Conservation (phyloP, 2,329 filamentous ascomycete species). For the Cytospora paraplurivora region DNA sequence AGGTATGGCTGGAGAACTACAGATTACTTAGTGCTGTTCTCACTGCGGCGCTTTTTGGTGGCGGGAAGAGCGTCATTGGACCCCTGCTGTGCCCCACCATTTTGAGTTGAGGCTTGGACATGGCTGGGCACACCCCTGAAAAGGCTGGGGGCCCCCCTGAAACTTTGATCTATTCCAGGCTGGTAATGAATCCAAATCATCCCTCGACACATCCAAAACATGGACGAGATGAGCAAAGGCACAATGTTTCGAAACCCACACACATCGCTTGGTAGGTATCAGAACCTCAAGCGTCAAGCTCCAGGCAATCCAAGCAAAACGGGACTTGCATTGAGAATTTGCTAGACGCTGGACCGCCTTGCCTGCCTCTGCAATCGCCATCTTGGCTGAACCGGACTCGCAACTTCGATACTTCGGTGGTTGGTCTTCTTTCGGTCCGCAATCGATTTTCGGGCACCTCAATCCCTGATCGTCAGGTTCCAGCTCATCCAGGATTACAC, state of each 20-base stretch:
- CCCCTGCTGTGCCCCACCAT: constrained; percentile 20
- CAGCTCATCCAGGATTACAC: background rate
- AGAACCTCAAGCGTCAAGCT: background rate
- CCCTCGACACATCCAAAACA: constrained; percentile 1
- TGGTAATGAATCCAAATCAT: background rate
- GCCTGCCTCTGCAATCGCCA: too few relatives aligned
- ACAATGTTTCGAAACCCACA: background rate
- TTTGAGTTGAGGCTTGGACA: constrained; percentile 8
- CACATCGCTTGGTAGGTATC: too few relatives aligned
- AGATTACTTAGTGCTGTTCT: too few relatives aligned
- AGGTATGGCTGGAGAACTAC: too few relatives aligned
- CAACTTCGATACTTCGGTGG: background rate
- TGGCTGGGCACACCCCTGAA: constrained; percentile 8
- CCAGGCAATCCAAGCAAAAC: background rate
- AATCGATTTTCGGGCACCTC: constrained; percentile 2
- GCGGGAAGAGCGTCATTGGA: constrained; percentile 8
- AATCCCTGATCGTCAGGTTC: constrained; percentile 17
- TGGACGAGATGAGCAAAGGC: background rate
- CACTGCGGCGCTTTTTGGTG: background rate
- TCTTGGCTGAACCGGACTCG: too few relatives aligned
- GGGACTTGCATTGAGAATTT: background rate
- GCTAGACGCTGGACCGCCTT: too few relatives aligned
- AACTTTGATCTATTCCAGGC: background rate
- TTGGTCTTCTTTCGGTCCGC: background rate
- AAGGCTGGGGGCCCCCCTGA: constrained; percentile 11